These are phyloP conservation scores for Hemileccinum rubropunctum DNA, from an alignment of 768 basidiomycete species.

Conservation along the genomic window DNA sequence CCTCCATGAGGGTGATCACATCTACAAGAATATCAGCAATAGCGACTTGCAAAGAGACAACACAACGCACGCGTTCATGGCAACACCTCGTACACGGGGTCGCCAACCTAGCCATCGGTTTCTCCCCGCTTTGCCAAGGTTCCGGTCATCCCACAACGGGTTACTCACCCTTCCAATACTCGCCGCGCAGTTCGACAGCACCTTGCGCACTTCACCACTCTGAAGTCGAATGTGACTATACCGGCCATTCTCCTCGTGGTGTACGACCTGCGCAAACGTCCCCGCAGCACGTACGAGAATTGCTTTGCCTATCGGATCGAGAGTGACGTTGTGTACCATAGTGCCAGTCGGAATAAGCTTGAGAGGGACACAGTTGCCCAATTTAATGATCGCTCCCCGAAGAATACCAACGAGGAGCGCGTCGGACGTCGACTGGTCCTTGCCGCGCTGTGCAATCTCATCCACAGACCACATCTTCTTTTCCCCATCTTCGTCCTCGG, in stretches of 20 bases:
- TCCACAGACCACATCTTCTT: slow-evolving; percentile 17
- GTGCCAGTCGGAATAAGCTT: slow-evolving; percentile 91
- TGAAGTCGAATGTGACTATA: slow-evolving; percentile 85
- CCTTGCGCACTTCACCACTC: slow-evolving; percentile 89
- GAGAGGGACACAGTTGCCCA: slow-evolving; percentile 91
- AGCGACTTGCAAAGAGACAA: neutral
- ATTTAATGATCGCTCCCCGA: slow-evolving; percentile 77
- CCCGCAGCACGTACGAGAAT: slow-evolving; percentile 90
- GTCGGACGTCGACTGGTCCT: slow-evolving; percentile 42
- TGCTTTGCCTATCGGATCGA: slow-evolving; percentile 72
- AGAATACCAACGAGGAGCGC: slow-evolving; percentile 82
- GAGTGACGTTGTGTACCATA: slow-evolving; percentile 81
- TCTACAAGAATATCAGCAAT: slow-evolving; percentile 35
- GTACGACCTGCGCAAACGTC: slow-evolving; percentile 76
- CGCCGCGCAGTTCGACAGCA: slow-evolving; percentile 78
- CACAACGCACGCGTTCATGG: slow-evolving; percentile 84
- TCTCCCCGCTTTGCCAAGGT: slow-evolving; percentile 90
- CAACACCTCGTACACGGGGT: slow-evolving; percentile 89
- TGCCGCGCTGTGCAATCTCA: slow-evolving; percentile 22
- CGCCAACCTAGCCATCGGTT: slow-evolving; percentile 81
- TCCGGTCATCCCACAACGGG: slow-evolving; percentile 79
- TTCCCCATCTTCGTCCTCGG: slow-evolving; percentile 10
- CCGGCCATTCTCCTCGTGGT: slow-evolving; percentile 65
- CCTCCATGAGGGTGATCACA: slow-evolving; percentile 95
- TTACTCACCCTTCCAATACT: slow-evolving; percentile 94